Conservation (phyloP, 2,329 filamentous ascomycete species). For the Zalaria sp. region DNA sequence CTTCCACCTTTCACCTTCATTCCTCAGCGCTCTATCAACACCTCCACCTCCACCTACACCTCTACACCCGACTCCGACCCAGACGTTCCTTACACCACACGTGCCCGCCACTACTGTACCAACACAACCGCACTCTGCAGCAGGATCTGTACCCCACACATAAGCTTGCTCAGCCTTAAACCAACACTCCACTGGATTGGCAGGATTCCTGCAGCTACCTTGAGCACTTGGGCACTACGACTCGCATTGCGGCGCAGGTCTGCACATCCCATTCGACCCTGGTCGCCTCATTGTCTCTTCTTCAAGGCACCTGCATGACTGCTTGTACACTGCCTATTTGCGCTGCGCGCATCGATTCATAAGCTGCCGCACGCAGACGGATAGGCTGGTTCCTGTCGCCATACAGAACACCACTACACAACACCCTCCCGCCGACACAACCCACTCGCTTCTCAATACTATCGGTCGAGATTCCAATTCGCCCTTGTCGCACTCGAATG, state of each 20-base stretch:
- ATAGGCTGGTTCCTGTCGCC: conserved; percentile 2
- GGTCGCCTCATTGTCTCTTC: neutral
- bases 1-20: too few species aligned
- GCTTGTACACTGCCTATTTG: neutral
- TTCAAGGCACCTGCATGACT: neutral
- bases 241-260: neutral
- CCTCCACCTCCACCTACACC: too few species aligned
- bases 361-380: neutral
- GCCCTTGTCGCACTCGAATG: too few species aligned
- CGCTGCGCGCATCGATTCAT: neutral
- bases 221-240: neutral
- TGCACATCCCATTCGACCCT: neutral
- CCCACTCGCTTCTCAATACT: too few species aligned
- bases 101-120: neutral
- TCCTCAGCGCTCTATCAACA: too few species aligned
- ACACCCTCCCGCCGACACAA: too few species aligned
- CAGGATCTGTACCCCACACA: neutral
- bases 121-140: neutral
- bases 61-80: neutral
- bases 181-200: neutral
- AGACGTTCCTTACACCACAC: neutral
- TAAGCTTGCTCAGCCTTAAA: neutral
- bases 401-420: neutral
- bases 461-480: too few species aligned
- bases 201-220: neutral